These are phyloP conservation scores for Trifolium pratense DNA, from an alignment of 306 rosid genomes.

Conservation along the genomic window DNA sequence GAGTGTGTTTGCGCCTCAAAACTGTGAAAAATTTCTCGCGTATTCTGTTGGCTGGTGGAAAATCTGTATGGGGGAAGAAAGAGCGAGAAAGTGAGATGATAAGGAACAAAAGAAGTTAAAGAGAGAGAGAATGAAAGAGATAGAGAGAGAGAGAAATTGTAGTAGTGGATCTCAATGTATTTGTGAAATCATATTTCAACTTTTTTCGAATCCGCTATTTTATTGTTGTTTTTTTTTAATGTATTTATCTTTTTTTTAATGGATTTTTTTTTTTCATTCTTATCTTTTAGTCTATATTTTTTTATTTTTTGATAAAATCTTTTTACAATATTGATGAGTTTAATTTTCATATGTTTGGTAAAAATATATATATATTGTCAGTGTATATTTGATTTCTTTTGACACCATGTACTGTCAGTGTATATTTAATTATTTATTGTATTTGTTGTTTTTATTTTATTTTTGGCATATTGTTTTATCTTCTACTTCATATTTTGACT, in stretches of 20 bases:
- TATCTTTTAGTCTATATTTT: neutral
- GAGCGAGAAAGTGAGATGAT: constrained; percentile 70
- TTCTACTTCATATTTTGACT: too few species aligned
- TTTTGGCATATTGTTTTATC: too few species aligned
- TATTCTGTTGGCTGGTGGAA: constrained; percentile 55
- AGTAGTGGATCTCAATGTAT: constrained; percentile 72
- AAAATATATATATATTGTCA: too few species aligned
- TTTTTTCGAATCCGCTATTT: constrained; percentile 61
- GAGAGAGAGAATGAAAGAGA: constrained; percentile 31
- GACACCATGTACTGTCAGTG: too few species aligned
- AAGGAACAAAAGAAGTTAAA: constrained; percentile 71
- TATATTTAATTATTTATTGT: too few species aligned
- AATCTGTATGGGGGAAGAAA: constrained; percentile 66
- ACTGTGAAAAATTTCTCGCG: constrained; percentile 43
- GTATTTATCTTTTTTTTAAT: neutral
- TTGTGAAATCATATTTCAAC: constrained; percentile 45
- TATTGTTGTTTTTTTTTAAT: neutral
- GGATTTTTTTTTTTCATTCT: neutral
- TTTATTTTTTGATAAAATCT: too few species aligned
- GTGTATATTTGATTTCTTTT: too few species aligned
- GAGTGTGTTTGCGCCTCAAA: too few species aligned
- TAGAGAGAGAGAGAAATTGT: constrained; percentile 54
- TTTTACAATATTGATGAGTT: too few species aligned
- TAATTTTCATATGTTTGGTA: too few species aligned
- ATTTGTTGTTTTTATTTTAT: too few species aligned